Evolutionary conservation across 345 rosid genomes (phyloP), one percentile per base, ranked within the genome.

Genomic region (Fremontodendron californicum): DNA sequence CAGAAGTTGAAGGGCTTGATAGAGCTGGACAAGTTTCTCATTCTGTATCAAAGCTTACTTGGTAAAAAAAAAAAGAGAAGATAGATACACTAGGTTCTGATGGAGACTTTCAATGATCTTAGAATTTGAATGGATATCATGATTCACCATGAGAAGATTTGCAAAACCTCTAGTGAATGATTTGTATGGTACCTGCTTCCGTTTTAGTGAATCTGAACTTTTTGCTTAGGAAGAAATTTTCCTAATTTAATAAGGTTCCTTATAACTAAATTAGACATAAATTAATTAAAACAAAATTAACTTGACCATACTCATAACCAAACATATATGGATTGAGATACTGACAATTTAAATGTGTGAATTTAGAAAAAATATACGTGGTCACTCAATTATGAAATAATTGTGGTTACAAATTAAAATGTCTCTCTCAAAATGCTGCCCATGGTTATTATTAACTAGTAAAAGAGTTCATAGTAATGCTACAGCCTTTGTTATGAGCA

Each of bases 1-100:
- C 23, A n/a, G 70, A 65, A 65, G 16, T 40, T 37, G 48, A 37
- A 64, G 46, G 48, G 70, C 25, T 65, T 65, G 70, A 39, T 65
- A 37, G 18, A n/a, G 70, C 23, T 37, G 46, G 69, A 64, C 16
- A 64, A 65, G 27, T 37, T 65, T 65, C 48, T 65, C 9, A 13
- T 39, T 37, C 13, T 65, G 29, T 39, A 39, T 65, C 27, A 19
- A n/a, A 19, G 29, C 18, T 19, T 37, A 19, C 45, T 8, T 64
- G 46, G 21, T 66, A n/a, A 39, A 18, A 60, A 60, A 60, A 60
- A 61, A 29, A 23, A 25, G 65, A 64, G 70, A 39, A 10, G 7
- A n/a, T 37, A 11, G 1, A 40, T 40, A 11, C 71, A 5, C 13
- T 21, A 19, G 71, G 40, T 40, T 66, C 9, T 40, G 49, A 11